phyloP scores from a whole-genome alignment of 768 basidiomycete species.

The Phaffia australis region DNA sequence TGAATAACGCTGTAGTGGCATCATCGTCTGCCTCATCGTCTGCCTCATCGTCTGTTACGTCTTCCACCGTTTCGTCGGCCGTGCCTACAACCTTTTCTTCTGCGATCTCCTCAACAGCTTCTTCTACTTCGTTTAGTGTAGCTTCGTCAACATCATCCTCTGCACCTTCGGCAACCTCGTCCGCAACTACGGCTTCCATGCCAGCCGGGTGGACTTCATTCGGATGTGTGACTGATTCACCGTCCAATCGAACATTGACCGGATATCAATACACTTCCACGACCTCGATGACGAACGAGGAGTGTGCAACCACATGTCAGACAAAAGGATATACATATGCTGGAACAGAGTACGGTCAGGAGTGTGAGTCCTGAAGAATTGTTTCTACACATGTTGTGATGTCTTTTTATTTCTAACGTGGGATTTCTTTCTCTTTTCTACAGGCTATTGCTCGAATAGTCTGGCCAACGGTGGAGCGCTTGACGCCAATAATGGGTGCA shows the following conservation, averaged over 20 bases:
- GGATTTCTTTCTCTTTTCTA: too few relatives aligned
- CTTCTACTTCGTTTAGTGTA: background rate
- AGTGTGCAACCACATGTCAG: constrained; percentile 4
- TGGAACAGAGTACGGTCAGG: background rate
- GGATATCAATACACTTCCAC: background rate
- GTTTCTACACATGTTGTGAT: background rate
- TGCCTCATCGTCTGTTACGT: background rate
- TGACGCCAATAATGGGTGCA: constrained; percentile 14
- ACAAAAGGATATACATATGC: constrained; percentile 6
- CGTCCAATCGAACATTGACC: background rate
- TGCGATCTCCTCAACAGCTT: background rate
- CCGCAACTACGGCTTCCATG: background rate
- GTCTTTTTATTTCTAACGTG: too few relatives aligned
- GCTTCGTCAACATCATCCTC: background rate
- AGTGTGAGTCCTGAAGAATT: background rate
- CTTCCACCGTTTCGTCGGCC: background rate
- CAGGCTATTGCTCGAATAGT: too few relatives aligned
- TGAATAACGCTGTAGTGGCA: background rate
- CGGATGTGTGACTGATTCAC: too few relatives aligned
- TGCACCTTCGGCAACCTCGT: background rate
- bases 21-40: background rate
- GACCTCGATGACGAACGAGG: constrained; percentile 19
- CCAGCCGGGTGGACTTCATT: too few relatives aligned
- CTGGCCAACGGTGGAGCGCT: too few relatives aligned
- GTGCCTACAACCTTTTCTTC: background rate